These are phyloP conservation scores for Cronartium quercuum DNA, from an alignment of 1,284 basidiomycete genomes.

Conservation along the genomic window DNA sequence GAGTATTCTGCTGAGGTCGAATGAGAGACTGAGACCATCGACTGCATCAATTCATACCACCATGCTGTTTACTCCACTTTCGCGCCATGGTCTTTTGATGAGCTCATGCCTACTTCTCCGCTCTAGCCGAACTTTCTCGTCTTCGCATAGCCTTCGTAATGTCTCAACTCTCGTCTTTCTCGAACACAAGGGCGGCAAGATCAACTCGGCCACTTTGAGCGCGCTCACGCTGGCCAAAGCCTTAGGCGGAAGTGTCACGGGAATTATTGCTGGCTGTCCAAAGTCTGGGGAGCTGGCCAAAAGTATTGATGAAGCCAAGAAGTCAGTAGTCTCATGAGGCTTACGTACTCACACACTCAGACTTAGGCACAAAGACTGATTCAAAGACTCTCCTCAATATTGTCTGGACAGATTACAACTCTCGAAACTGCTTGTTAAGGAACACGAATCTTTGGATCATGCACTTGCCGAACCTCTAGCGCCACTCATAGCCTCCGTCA, in stretches of 20 bases:
- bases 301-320: constrained; percentile 70
- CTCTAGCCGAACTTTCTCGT: neutral
- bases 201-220: constrained; percentile 78
- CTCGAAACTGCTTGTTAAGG: constrained; percentile 23
- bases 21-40: no score
- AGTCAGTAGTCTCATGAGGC: constrained; percentile 54
- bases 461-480: constrained; percentile 52
- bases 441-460: constrained; percentile 17
- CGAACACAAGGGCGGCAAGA: constrained; percentile 74
- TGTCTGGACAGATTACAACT: constrained; percentile 4
- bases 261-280: constrained; percentile 71
- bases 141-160: constrained; percentile 38
- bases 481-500: constrained; percentile 54
- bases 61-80: neutral
- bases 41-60: no score
- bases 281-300: constrained; percentile 58
- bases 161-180: constrained; percentile 67
- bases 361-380: neutral
- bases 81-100: neutral
- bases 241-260: constrained; percentile 76
- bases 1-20: no score
- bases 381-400: neutral
- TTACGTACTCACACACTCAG: neutral
- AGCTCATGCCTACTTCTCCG: neutral
- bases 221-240: constrained; percentile 81